phyloP scores from a whole-genome alignment of 768 basidiomycete species.

The Lactarius deliciosus region DNA sequence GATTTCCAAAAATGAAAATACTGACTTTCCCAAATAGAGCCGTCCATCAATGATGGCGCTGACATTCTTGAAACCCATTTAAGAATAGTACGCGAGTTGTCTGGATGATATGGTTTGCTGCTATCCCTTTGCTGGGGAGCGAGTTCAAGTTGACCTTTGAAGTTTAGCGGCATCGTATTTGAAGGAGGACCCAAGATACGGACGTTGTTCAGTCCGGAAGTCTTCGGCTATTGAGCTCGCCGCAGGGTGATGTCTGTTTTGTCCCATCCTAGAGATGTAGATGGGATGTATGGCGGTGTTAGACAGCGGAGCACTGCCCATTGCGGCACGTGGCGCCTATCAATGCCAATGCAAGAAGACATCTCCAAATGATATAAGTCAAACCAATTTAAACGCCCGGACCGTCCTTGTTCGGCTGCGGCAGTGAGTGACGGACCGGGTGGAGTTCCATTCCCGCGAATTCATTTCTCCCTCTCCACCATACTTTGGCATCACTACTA shows the following conservation, averaged over 20 bases:
- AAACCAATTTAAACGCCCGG: conserved; percentile 2
- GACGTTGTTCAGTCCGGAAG: conserved; percentile 13
- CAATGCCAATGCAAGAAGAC: background rate
- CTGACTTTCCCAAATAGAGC: conserved; percentile 77
- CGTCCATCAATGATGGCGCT: conserved; percentile 62
- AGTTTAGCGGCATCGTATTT: conserved; percentile 19
- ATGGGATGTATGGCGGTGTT: conserved; percentile 13
- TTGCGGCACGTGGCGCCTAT: conserved; percentile 15
- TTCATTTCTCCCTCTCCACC: background rate
- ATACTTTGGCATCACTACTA: conserved; percentile 1
- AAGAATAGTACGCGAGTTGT: background rate
- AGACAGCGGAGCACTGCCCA: conserved; percentile 13
- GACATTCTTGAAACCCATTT: conserved; percentile 38
- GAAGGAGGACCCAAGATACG: conserved; percentile 13
- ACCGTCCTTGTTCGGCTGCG: conserved; percentile 13
- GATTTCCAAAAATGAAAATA: conserved; percentile 34
- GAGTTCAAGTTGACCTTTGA: background rate
- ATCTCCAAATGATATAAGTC: conserved; percentile 7
- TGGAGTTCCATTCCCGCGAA: background rate
- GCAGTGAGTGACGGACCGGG: conserved; percentile 25
- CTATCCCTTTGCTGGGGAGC: conserved; percentile 5
- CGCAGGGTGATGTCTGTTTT: conserved; percentile 10
- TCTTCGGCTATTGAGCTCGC: conserved; percentile 19
- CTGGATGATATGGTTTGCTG: background rate
- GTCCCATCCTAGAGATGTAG: background rate